These are phyloP conservation scores for Nidularia pulvinata DNA, from an alignment of 768 basidiomycete species.

Conservation along the genomic window DNA sequence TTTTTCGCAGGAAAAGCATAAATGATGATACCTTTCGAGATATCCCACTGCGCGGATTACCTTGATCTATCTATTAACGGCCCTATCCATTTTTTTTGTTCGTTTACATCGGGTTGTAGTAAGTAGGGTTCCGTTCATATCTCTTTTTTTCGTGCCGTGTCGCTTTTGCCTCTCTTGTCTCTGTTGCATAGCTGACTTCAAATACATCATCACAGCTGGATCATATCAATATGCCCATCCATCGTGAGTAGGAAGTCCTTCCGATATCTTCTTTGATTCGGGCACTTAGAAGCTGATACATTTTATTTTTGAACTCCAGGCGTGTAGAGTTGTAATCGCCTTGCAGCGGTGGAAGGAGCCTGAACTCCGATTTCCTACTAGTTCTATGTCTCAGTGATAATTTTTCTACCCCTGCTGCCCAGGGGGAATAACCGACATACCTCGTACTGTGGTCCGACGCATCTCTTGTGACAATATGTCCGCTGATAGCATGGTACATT, in stretches of 20 bases:
- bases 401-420: too few species aligned
- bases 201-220: conserved; percentile 7
- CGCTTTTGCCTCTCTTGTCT: conserved; percentile 1
- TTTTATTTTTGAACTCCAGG: conserved; percentile 3
- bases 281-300: too few species aligned
- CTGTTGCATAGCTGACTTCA: background rate
- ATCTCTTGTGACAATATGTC: too few species aligned
- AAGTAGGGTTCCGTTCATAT: conserved; percentile 14
- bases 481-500: too few species aligned
- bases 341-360: conserved; percentile 6
- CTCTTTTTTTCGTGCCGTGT: conserved; percentile 12
- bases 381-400: too few species aligned
- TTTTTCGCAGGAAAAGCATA: background rate
- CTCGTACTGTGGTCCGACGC: too few species aligned
- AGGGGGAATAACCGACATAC: too few species aligned
- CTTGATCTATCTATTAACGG: background rate
- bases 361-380: too few species aligned
- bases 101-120: conserved; percentile 17
- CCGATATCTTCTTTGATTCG: background rate
- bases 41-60: background rate
- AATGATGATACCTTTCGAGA: background rate
- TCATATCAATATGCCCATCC: conserved; percentile 12
- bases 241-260: conserved; percentile 4
- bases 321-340: conserved; percentile 15
- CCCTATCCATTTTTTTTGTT: conserved; percentile 1